These are phyloP conservation scores for Cryptococcus neoformans DNA, from an alignment of 1,284 basidiomycete genomes.

Conservation along the genomic window DNA sequence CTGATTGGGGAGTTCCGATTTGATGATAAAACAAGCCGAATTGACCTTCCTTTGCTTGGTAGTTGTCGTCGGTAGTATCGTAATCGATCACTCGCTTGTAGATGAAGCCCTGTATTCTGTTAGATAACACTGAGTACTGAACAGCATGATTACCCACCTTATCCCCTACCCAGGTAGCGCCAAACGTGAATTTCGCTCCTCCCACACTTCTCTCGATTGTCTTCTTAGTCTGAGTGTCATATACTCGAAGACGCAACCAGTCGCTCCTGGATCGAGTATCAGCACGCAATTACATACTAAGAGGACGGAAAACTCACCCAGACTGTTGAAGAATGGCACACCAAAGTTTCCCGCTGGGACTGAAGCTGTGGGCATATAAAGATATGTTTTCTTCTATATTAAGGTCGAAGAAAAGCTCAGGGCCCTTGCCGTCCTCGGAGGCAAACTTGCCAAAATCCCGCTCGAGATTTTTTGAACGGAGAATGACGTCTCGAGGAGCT, in stretches of 20 bases:
- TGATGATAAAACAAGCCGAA: slow-evolving; percentile 19
- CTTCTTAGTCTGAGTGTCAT: slow-evolving; percentile 14
- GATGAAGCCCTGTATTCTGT: slow-evolving; percentile 10
- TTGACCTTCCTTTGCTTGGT: slow-evolving; percentile 7
- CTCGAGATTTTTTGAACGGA: slow-evolving; percentile 11
- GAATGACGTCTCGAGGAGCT: slow-evolving; percentile 14
- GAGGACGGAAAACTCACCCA: slow-evolving; percentile 6
- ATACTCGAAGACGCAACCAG: slow-evolving; percentile 15
- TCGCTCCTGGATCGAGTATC: slow-evolving; percentile 11
- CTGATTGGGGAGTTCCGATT: slow-evolving; percentile 10
- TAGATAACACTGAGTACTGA: background rate
- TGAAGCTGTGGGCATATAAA: slow-evolving; percentile 15
- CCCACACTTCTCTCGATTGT: slow-evolving; percentile 12
- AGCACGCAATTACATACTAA: background rate
- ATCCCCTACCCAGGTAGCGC: slow-evolving; percentile 14
- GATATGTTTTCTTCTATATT: slow-evolving; percentile 14
- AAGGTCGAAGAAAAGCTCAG: slow-evolving; percentile 17
- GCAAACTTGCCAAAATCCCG: slow-evolving; percentile 15
- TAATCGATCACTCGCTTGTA: slow-evolving; percentile 12
- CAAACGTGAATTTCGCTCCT: slow-evolving; percentile 20
- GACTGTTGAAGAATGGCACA: slow-evolving; percentile 14
- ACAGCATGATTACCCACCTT: slow-evolving; percentile 2
- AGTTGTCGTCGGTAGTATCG: background rate
- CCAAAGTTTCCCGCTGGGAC: slow-evolving; percentile 13
- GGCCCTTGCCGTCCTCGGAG: background rate